A percentile compares a stretch with the other conserved stretches of the same genome.
Conservation (phyloP, 148 eudicot genomes). For the Cornus florida region DNA sequence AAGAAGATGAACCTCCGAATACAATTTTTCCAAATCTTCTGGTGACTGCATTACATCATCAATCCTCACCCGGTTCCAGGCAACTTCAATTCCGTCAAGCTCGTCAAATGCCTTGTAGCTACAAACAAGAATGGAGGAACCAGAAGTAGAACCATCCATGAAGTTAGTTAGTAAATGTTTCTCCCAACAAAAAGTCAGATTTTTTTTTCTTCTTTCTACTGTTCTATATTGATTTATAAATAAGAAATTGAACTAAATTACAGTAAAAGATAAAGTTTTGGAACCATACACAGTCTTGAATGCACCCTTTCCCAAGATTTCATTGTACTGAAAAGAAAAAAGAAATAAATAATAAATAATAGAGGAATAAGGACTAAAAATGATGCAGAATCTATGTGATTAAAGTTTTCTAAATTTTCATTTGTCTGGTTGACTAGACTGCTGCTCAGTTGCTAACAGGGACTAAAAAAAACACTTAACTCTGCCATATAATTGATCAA, state of each 20-base stretch:
- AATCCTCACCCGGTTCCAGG: constrained; percentile 82
- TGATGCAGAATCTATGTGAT: not conserved
- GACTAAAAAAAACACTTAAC: too few species aligned
- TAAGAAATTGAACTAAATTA: not conserved
- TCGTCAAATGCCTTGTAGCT: constrained; percentile 89
- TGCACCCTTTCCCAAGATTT: constrained; percentile 87
- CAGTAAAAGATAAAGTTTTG: constrained; percentile 11
- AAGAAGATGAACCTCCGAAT: constrained; percentile 83
- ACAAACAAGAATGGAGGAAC: constrained; percentile 19
- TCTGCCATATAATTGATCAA: too few species aligned
- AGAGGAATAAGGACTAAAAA: not conserved
- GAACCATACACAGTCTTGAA: constrained; percentile 83
- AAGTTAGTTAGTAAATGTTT: constrained; percentile 1
- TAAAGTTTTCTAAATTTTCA: not conserved
- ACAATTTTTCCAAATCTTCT: constrained; percentile 66
- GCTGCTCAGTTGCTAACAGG: too few species aligned
- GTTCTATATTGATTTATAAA: not conserved
- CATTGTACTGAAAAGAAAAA: constrained; percentile 57
- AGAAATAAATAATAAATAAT: not conserved
- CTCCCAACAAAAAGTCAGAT: not conserved
- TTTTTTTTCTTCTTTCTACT: not conserved
- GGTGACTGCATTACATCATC: constrained; percentile 64
- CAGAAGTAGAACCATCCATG: not conserved
- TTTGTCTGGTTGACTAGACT: constrained; percentile 2
- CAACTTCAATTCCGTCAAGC: constrained; percentile 89